Evolutionary conservation across 2,329 filamentous ascomycete genomes (phyloP), one percentile per base, ranked within the genome.

Genomic region (Colletotrichum sp.): DNA sequence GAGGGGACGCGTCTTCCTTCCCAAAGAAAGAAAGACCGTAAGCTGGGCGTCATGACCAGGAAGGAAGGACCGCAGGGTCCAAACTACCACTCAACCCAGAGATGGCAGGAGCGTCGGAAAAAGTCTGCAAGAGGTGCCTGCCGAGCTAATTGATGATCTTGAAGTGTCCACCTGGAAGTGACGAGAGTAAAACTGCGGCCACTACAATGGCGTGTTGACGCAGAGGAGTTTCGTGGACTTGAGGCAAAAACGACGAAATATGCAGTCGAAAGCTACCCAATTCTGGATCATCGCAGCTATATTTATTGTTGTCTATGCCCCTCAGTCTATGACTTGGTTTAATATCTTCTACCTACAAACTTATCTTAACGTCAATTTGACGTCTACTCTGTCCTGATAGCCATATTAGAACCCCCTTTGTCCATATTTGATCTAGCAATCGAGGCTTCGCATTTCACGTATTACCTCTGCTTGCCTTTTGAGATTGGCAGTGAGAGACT

Each of bases 341-440:
- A 1, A 10, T 10, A 1, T 10, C 1, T 32, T 18, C 15, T 3
- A 1, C 38, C 0, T 18, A n/a, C 8, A 43, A 0, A n/a, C 1
- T 10, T n/a, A 43, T n/a, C 18, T 6, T 6, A 12, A 6, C 3
- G 8, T 43, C 38, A 8, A 43, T n/a, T 43, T 13, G 6, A 13
- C 5, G 6, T 0, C n/a, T 21, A n/a, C 21, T 13, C 18, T 0
- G 43, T 48, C 9, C 43, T 12, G 10, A 21, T 21, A 13, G 43
- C 43, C 43, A 0, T 12, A 21, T 0, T 7, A 48, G 43, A 21
- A 13, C 0, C 38, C 15, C 8, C 36, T 0, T 18, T 38, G 9
- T 18, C 0, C 15, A 36, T 0, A 0, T 0, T 8, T 38, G 36
- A 38, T 38, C 8, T 0, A 18, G 36, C 15, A 38, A 8, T 38